Evolutionary conservation across 164 flowering plant species (phyloP).

Genomic region (Protea cynaroides): DNA sequence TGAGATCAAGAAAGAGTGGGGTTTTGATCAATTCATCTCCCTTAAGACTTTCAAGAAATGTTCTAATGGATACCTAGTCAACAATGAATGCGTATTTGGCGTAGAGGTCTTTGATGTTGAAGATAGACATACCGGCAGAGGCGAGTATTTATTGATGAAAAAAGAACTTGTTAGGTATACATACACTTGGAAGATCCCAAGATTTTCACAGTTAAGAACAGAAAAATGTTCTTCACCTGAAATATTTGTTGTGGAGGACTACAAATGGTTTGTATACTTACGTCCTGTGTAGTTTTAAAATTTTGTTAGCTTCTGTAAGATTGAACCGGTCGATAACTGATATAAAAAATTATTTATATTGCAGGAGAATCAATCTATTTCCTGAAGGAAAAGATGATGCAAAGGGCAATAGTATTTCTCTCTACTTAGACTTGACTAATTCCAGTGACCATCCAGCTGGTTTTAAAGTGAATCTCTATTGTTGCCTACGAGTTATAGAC

Average conservation of each 20-base stretch:
- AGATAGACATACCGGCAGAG: no score
- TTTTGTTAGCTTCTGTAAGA: no score
- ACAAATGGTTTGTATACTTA: background rate
- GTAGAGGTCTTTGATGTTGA: no score
- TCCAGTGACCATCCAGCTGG: background rate
- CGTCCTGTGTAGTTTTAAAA: no score
- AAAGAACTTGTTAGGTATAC: background rate
- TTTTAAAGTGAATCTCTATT: background rate
- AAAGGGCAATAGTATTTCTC: background rate
- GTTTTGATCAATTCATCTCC: background rate
- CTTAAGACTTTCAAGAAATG: background rate
- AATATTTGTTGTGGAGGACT: background rate
- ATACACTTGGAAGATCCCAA: background rate
- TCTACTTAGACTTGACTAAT: background rate
- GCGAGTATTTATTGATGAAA: no score
- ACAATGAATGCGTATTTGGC: background rate
- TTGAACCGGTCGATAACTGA: background rate
- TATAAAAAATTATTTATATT: background rate
- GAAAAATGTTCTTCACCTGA: background rate
- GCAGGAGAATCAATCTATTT: background rate
- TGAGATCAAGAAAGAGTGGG: background rate
- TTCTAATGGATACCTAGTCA: background rate
- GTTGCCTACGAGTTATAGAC: background rate
- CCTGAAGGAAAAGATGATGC: background rate
- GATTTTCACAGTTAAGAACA: background rate